Evolutionary conservation across 2,329 filamentous ascomycete species (phyloP).

Genomic region (Seiridium unicorne): DNA sequence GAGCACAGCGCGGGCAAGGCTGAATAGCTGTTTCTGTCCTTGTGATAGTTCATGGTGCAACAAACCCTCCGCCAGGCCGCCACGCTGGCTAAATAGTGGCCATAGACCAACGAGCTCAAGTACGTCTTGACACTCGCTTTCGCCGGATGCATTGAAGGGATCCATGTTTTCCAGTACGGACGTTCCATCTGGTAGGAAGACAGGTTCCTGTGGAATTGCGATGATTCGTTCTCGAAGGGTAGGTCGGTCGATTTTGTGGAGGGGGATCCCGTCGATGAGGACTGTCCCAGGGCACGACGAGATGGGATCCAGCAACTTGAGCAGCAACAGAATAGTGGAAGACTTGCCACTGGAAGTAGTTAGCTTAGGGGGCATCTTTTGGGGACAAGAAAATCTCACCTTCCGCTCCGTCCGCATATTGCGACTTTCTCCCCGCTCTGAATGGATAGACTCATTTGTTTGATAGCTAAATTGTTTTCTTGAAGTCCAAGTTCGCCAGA

Average conservation of each 20-base stretch:
- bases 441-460: not conserved
- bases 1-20: conserved; percentile 58
- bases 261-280: conserved; percentile 39
- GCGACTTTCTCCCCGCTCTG: conserved; percentile 11
- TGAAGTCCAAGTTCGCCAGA: not conserved
- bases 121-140: conserved; percentile 30
- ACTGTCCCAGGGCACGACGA: conserved; percentile 19
- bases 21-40: conserved; percentile 65
- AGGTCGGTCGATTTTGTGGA: conserved; percentile 36
- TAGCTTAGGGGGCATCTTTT: not conserved
- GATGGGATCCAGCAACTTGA: conserved; percentile 39
- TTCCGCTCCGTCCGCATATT: conserved; percentile 14
- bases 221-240: conserved; percentile 46
- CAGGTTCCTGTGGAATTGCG: conserved; percentile 52
- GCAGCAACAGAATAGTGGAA: conserved; percentile 35
- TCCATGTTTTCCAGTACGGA: conserved; percentile 43
- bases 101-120: conserved; percentile 35
- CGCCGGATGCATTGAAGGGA: conserved; percentile 29
- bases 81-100: conserved; percentile 27
- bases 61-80: conserved; percentile 36
- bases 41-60: conserved; percentile 48
- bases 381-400: conserved; percentile 3
- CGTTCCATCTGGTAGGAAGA: conserved; percentile 46
- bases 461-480: conserved; percentile 4
- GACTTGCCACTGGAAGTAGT: conserved; percentile 39